phyloP scores from a whole-genome alignment of 2,329 filamentous ascomycete genomes.

The Cercospora brassicicola region DNA sequence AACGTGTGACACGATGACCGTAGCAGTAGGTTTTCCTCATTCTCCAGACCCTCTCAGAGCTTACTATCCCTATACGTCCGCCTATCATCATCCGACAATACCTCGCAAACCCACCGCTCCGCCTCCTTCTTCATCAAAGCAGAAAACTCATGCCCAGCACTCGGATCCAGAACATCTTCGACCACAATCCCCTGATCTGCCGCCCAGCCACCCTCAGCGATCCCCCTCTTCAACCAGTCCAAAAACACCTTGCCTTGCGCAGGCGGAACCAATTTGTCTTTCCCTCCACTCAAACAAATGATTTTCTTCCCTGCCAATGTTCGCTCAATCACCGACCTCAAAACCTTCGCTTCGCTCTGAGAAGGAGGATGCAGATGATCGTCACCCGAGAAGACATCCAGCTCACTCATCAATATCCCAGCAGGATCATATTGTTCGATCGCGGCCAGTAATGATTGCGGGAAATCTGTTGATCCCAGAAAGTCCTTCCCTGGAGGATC shows the following conservation, averaged over 20 bases:
- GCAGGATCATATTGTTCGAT: constrained; percentile 72
- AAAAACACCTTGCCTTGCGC: constrained; percentile 61
- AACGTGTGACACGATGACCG: too few relatives aligned
- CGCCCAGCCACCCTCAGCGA: constrained; percentile 50
- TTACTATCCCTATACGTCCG: constrained; percentile 16
- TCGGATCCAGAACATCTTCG: constrained; percentile 67
- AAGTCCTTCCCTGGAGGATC: constrained; percentile 63
- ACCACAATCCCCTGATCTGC: constrained; percentile 58
- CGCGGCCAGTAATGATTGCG: constrained; percentile 62
- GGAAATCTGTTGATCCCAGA: constrained; percentile 76
- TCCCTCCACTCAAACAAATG: constrained; percentile 64
- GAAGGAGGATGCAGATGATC: constrained; percentile 42
- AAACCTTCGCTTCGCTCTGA: constrained; percentile 46
- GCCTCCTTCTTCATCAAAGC: constrained; percentile 66
- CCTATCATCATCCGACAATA: constrained; percentile 37
- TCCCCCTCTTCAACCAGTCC: constrained; percentile 59
- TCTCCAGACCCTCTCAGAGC: constrained; percentile 13
- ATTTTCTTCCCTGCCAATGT: constrained; percentile 60
- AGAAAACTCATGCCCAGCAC: constrained; percentile 69
- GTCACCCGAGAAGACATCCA: constrained; percentile 34
- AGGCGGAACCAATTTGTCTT: constrained; percentile 73
- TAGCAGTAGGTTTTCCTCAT: too few relatives aligned
- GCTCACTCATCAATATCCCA: constrained; percentile 62
- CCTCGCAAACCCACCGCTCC: constrained; percentile 59
- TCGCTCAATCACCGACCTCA: constrained; percentile 40